Conservation (phyloP, 805 yeast species). For the Blastobotrys chiropterorum region DNA sequence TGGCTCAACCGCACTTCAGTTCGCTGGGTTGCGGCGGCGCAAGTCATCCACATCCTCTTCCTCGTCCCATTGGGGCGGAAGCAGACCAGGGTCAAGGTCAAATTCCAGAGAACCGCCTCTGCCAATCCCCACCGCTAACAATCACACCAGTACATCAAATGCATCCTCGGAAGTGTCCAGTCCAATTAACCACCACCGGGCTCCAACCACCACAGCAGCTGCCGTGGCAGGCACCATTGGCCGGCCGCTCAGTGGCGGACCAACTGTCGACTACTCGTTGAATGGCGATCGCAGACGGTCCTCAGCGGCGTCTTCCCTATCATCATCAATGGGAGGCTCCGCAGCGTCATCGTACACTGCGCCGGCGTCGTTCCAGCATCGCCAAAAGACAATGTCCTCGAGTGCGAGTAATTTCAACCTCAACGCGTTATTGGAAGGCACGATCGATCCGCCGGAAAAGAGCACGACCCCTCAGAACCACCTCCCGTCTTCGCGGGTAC, state of each 20-base stretch:
- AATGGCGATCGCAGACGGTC: background rate
- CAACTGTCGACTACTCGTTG: background rate
- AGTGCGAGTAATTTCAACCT: conserved; percentile 17
- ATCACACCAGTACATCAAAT: background rate
- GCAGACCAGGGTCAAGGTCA: conserved; percentile 2
- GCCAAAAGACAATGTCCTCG: conserved; percentile 6
- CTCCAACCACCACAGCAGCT: background rate
- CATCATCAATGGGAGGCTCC: background rate
- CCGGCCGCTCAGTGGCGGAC: background rate
- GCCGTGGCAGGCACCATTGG: background rate
- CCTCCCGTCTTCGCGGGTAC: background rate
- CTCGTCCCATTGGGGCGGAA: background rate
- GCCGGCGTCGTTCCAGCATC: background rate
- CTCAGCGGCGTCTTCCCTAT: background rate
- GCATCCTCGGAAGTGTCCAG: background rate
- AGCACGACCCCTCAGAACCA: background rate
- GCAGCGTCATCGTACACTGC: background rate
- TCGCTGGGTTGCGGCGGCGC: conserved; percentile 26
- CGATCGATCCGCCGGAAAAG: conserved; percentile 2
- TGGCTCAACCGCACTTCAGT: conserved; percentile 25
- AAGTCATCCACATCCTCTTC: conserved; percentile 15
- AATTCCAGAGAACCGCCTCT: conserved; percentile 3
- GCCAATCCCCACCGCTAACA: background rate
- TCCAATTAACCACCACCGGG: background rate
- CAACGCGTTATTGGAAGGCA: conserved; percentile 15